A percentile compares a stretch with the other conserved stretches of the same genome.
Conservation (phyloP, 768 basidiomycete species). For the Serpula lacrymans region DNA sequence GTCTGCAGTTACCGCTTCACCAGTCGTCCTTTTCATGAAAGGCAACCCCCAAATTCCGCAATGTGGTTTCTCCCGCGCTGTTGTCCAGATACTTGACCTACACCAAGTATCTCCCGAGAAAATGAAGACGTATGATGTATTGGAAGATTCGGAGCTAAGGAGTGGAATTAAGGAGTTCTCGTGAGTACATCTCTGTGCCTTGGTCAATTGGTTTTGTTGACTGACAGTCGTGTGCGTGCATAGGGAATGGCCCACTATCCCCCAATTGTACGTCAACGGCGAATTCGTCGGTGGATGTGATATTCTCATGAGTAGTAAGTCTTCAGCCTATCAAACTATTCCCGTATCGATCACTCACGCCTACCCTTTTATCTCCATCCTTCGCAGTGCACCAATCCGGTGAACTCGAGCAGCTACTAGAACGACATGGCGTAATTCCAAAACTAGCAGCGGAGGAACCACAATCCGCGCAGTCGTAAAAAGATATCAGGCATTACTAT, state of each 20-base stretch:
- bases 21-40: constrained; percentile 98
- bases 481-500: neutral
- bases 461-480: constrained; percentile 1
- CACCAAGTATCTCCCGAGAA: constrained; percentile 80
- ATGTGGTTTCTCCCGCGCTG: constrained; percentile 96
- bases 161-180: constrained; percentile 93
- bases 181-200: constrained; percentile 48
- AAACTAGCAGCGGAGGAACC: constrained; percentile 37
- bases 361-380: constrained; percentile 1
- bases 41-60: constrained; percentile 83
- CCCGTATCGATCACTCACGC: constrained; percentile 2
- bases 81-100: constrained; percentile 83
- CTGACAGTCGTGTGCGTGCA: neutral
- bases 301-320: constrained; percentile 86
- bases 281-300: constrained; percentile 98
- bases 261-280: constrained; percentile 91
- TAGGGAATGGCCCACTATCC: constrained; percentile 98
- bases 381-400: constrained; percentile 91
- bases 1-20: constrained; percentile 67
- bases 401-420: constrained; percentile 81
- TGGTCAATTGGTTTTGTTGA: neutral
- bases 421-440: constrained; percentile 67
- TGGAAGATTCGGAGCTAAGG: constrained; percentile 82
- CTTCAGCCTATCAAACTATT: constrained; percentile 1
- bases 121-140: constrained; percentile 85